Base-by-base conservation (phyloP, 306 rosid species). In the Senna siamea region DNA sequence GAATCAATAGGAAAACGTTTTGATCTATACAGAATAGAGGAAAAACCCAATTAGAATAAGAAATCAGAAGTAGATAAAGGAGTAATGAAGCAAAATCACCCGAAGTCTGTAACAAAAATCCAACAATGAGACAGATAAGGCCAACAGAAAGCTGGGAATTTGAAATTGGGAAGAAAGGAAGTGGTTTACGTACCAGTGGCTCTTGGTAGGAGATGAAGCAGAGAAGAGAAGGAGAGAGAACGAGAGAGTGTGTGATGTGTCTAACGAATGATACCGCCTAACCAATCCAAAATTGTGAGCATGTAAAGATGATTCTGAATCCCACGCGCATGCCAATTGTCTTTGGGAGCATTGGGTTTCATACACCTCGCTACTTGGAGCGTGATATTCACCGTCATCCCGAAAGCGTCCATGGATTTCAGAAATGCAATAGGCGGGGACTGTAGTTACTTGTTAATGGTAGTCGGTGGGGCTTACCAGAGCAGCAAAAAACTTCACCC, bases 361-460 rank as follows among this genome's bases (percentile, higher is more conserved):
- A 58, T 55, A 22, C 40, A 57, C 40, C 7, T 50, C n/a, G 0
- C 22, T 17, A 14, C 23, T 1, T 4, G 19, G 67, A 60, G 75
- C 63, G 67, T 82, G 72, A 34, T 0, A 1, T 8, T 0, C 14
- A 5, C 28, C 14, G 17, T 40, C 44, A 5, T 35, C 7, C 7
- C 12, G 9, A 40, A 15, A 54, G 59, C 67, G 65, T 23, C 61
- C 28, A 48, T 41, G 40, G 60, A 15, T 34, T 40, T 26, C 34
- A 15, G 55, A 9, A 76, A 73, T 40, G 20, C 73, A 35, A 51
- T 57, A 57, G 85, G 83, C 55, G 46, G 71, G 70, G 79, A 69
- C 74, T 67, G 41, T 57, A n/a, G 40, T 57, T 57, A 13, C 19
- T 13, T 7, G 70, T 7, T 7, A 32, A 15, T 38, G 58, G 54